These are phyloP conservation scores for Yueomyces sinensis DNA, from an alignment of 805 yeast species.

Conservation along the genomic window DNA sequence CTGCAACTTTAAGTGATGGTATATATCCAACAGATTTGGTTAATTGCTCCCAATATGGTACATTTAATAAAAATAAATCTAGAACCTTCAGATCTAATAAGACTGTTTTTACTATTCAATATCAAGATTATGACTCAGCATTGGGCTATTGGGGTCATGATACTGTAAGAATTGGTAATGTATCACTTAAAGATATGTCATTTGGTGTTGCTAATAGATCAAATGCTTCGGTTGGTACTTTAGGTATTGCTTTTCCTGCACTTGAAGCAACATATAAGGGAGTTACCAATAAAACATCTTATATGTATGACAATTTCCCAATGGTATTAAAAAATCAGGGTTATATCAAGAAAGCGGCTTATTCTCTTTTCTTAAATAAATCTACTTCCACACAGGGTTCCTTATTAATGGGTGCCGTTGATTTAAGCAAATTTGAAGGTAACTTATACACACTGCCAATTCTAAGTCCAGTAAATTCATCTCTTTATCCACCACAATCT, in stretches of 20 bases:
- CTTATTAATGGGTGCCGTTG: slow-evolving; percentile 64
- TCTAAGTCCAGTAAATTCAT: too few relatives aligned
- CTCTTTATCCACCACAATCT: too few relatives aligned
- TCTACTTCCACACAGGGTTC: slow-evolving; percentile 32
- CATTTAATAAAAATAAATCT: slow-evolving; percentile 13
- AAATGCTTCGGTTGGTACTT: slow-evolving; percentile 31
- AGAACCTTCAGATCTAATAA: slow-evolving; percentile 15
- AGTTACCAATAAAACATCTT: slow-evolving; percentile 13
- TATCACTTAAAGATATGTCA: slow-evolving; percentile 17
- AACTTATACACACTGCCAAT: slow-evolving; percentile 37
- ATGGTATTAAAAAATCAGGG: slow-evolving; percentile 44
- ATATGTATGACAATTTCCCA: slow-evolving; percentile 59
- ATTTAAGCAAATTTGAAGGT: slow-evolving; percentile 48
- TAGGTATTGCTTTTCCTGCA: slow-evolving; percentile 39
- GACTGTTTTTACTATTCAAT: slow-evolving; percentile 30
- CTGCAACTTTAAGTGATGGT: neutral
- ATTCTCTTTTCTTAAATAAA: slow-evolving; percentile 48
- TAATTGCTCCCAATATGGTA: slow-evolving; percentile 27
- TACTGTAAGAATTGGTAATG: slow-evolving; percentile 34
- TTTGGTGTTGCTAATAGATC: slow-evolving; percentile 24
- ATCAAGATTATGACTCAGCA: slow-evolving; percentile 39
- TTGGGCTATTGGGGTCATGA: slow-evolving; percentile 40
- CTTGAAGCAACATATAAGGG: slow-evolving; percentile 46
- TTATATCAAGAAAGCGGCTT: slow-evolving; percentile 37
- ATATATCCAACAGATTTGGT: neutral